Evolutionary conservation across 768 basidiomycete genomes (phyloP).

Genomic region (Strobilomyces dryophilus): DNA sequence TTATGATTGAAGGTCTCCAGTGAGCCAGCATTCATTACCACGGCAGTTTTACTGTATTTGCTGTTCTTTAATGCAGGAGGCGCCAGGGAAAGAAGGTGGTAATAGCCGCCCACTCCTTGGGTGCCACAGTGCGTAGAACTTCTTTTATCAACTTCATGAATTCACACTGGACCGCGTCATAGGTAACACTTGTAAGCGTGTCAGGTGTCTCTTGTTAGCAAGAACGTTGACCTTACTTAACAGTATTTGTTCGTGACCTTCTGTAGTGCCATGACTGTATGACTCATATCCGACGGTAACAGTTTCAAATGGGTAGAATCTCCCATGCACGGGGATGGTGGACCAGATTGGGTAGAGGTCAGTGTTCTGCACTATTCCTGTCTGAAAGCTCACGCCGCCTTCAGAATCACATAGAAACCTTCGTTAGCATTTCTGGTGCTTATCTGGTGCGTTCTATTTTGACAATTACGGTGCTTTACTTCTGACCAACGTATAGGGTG

Average conservation of each 20-base stretch:
- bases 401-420: constrained; percentile 81
- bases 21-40: constrained; percentile 28
- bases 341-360: constrained; percentile 89
- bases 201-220: not conserved
- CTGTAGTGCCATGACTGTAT: not conserved
- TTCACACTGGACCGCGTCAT: constrained; percentile 37
- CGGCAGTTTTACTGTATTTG: not conserved
- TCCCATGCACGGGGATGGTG: constrained; percentile 74
- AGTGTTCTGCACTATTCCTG: not conserved
- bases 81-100: constrained; percentile 78
- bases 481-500: constrained; percentile 47
- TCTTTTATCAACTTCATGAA: not conserved
- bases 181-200: constrained; percentile 44
- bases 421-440: constrained; percentile 82
- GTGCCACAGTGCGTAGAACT: constrained; percentile 54
- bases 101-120: constrained; percentile 85
- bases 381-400: constrained; percentile 1
- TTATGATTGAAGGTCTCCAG: constrained; percentile 77
- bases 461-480: not conserved
- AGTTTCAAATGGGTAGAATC: constrained; percentile 98
- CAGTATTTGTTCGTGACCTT: constrained; percentile 78
- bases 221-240: constrained; percentile 1
- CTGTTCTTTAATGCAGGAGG: constrained; percentile 35
- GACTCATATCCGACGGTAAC: constrained; percentile 4
- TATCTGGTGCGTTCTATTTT: constrained; percentile 55